Evolutionary conservation across 2,329 filamentous ascomycete genomes (phyloP), one percentile per base, ranked within the genome.

Genomic region (Plectosphaerella sp.): DNA sequence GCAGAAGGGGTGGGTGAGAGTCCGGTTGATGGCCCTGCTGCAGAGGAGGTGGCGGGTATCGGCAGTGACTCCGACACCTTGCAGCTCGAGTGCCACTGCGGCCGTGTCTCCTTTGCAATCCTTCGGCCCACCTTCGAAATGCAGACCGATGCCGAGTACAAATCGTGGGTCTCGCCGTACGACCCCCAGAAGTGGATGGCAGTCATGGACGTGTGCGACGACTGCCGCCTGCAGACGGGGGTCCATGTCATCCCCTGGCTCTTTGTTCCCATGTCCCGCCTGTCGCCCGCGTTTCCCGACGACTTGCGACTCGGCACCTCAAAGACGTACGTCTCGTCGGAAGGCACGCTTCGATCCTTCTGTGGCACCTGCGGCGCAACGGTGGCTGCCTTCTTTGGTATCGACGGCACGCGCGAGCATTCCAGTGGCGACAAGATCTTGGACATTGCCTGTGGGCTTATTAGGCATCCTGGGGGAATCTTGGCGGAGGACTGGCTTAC

Each of bases 301-400:
- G 66, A 71, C 35, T 63, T 77, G 22, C 57, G 61, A 33, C 60
- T 72, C 45, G 74, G 74, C n/a, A 76, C 74, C 3, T 57, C 71
- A n/a, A 73, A 70, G 60, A 67, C 67, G 8, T 78, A 70, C 53
- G 55, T 54, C 4, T 74, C 72, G 2, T 74, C 72, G 1, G 58
- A 65, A 11, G 64, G 62, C 1, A 68, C 71, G n/a, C 52, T 65
- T 22, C 67, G 74, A 14, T 69, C 67, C 1, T 79, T 79, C 55
- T 79, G 76, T 53, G 68, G 72, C 3, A 61, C 56, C 2, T 79
- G 76, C 47, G 74, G 76, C 3, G 75, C 76, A 3, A 76, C 71
- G 0, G 62, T 73, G 12, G 33, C 54, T 20, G 48, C 33, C 0
- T 72, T 61, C 47, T 59, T 62, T 4, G 54, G 55, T 22, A 57